Percentiles rank a stretch among this genome's conserved stretches.
Evolutionary conservation across 352 stramenopile genomes (phyloP).

Genomic region (Peronospora farinosa): DNA sequence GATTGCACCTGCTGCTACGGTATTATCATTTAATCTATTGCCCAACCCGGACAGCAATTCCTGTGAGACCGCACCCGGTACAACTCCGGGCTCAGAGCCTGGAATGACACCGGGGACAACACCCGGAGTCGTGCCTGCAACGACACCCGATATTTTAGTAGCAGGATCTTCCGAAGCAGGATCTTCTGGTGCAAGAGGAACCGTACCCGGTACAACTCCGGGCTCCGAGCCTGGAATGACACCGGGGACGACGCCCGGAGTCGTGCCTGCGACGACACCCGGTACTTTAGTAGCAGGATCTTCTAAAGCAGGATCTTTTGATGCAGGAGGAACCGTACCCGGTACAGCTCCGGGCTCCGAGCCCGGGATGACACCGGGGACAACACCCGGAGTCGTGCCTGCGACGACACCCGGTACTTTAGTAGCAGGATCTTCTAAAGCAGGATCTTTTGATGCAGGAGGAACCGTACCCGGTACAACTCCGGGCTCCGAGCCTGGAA

Average conservation of each 20-base stretch:
- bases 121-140: conserved; percentile 13
- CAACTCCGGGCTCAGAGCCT: conserved; percentile 11
- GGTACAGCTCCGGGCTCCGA: conserved; percentile 12
- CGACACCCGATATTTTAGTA: conserved; percentile 14
- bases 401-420: conserved; percentile 15
- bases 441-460: neutral
- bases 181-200: neutral
- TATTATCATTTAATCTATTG: conserved; percentile 13
- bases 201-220: conserved; percentile 10
- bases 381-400: conserved; percentile 14
- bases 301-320: no score
- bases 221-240: conserved; percentile 2
- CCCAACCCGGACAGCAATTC: conserved; percentile 6
- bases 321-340: conserved; percentile 2
- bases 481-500: conserved; percentile 6
- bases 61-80: conserved; percentile 1
- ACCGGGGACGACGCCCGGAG: conserved; percentile 17
- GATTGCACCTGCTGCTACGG: conserved; percentile 20
- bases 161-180: neutral
- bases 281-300: conserved; percentile 9
- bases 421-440: conserved; percentile 2
- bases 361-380: neutral
- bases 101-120: conserved; percentile 6
- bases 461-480: conserved; percentile 9
- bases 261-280: conserved; percentile 11